Evolutionary conservation across 495 filamentous ascomycete species (phyloP), one percentile per base, ranked within the genome.

Genomic region (Antarctomyces pellizariae): DNA sequence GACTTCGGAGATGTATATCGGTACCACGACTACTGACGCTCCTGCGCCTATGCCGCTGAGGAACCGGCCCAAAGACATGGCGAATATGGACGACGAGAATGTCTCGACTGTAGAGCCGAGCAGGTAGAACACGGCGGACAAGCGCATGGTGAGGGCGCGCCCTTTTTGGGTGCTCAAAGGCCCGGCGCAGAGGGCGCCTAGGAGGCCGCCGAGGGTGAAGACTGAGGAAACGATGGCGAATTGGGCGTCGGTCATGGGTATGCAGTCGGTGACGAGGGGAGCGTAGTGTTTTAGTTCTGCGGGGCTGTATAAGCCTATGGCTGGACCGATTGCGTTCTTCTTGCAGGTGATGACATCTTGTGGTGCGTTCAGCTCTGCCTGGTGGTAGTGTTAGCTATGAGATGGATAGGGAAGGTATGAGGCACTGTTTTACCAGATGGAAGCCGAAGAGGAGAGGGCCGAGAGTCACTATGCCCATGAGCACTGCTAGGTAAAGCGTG

Each of bases 311-410:
- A 41, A 33, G 21, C 38, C 33, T n/a, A 44, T 34, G 10, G 47
- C 31, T 3, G 56, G 36, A 28, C 56, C 56, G 31, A 68, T 59
- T 25, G 57, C 54, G 37, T 67, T 65, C 38, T 57, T 66, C 23
- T 68, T 64, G 54, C 77, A 89, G 28, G 72, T 82, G 36, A 95
- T 68, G 36, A 84, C 76, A 43, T 75, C 65, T 58, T 91, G 70
- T 7, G 86, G 86, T 16, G 86, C 77, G 45, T 97, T 97, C 16
- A 97, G 64, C 45, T 95, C 86, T 30, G 80, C 75, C 83, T 93
- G 43, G 5, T 17, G 9, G 21, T 9, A 22, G 26, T 24, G 20
- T 34, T 22, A 27, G 19, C 22, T 33, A 26, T 27, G 30, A 25
- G 15, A 22, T 16, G 17, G 13, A 28, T 20, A 15, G 9, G 18